phyloP scores from a whole-genome alignment of 2,329 filamentous ascomycete genomes.

The Aspergillus transmontanensis region DNA sequence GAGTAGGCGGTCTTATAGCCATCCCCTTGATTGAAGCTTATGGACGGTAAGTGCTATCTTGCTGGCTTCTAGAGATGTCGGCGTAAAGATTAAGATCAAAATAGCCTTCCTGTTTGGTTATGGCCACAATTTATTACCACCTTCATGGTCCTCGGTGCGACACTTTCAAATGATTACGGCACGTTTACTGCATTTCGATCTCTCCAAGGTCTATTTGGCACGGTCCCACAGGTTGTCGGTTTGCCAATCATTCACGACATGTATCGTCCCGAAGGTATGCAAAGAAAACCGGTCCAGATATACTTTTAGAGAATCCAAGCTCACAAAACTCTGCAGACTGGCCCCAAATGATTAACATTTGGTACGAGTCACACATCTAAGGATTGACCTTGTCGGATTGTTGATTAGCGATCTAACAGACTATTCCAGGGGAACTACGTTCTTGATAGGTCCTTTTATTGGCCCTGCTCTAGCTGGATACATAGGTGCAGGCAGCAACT shows the following conservation, averaged over 20 bases:
- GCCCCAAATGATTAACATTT: neutral
- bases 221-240: constrained; percentile 44
- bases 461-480: constrained; percentile 43
- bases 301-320: neutral
- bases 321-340: neutral
- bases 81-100: neutral
- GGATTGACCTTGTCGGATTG: neutral
- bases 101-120: constrained; percentile 44
- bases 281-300: neutral
- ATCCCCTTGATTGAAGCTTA: constrained; percentile 44
- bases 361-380: neutral
- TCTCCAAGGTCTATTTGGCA: constrained; percentile 42
- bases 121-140: constrained; percentile 45
- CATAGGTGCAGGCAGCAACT: constrained; percentile 34
- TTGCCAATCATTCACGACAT: constrained; percentile 45
- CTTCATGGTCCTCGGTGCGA: constrained; percentile 43
- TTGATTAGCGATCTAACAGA: neutral
- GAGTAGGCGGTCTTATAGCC: constrained; percentile 41
- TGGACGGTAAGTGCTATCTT: constrained; percentile 36
- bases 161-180: constrained; percentile 41
- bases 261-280: constrained; percentile 31
- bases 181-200: constrained; percentile 45
- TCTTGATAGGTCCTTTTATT: constrained; percentile 41
- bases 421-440: constrained; percentile 14
- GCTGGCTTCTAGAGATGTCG: neutral